These are phyloP conservation scores for Botrytis pseudocinerea DNA, from an alignment of 2,329 filamentous ascomycete species.

Conservation along the genomic window DNA sequence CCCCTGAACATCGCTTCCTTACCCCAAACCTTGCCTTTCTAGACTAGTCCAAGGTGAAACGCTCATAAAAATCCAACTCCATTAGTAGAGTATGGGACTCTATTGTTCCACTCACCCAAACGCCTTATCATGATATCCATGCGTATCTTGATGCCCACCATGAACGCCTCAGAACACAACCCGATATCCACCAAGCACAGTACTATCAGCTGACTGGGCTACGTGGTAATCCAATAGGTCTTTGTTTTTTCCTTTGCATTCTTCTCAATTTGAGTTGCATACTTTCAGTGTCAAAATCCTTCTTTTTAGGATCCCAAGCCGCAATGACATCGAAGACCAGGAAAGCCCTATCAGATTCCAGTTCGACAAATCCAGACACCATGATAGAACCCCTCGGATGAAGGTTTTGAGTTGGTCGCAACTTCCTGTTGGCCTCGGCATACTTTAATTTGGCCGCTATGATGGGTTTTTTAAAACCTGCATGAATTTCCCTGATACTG, in stretches of 20 bases:
- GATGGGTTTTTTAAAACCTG: constrained; percentile 34
- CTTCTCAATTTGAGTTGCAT: constrained; percentile 47
- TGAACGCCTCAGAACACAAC: constrained; percentile 4
- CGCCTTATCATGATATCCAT: constrained; percentile 1
- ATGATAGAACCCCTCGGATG: constrained; percentile 54
- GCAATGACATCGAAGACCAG: constrained; percentile 54
- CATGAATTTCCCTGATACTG: constrained; percentile 25
- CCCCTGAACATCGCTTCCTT: neutral
- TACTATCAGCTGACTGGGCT: neutral
- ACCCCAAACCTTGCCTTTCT: neutral
- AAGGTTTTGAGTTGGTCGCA: constrained; percentile 46
- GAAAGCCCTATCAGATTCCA: constrained; percentile 49
- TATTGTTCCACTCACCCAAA: neutral
- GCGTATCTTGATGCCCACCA: constrained; percentile 3
- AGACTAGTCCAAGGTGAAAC: neutral
- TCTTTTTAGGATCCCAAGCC: constrained; percentile 58
- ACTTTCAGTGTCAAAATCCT: constrained; percentile 41
- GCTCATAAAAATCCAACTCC: constrained; percentile 8
- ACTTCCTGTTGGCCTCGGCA: constrained; percentile 44
- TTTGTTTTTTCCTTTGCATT: constrained; percentile 47
- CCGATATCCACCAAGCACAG: neutral
- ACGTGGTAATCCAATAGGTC: constrained; percentile 28
- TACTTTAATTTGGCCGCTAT: constrained; percentile 37
- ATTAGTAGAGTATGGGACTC: neutral
- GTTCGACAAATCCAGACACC: constrained; percentile 56